Base-by-base conservation (phyloP, 805 yeast genomes). In the Citeromyces matritensis region DNA sequence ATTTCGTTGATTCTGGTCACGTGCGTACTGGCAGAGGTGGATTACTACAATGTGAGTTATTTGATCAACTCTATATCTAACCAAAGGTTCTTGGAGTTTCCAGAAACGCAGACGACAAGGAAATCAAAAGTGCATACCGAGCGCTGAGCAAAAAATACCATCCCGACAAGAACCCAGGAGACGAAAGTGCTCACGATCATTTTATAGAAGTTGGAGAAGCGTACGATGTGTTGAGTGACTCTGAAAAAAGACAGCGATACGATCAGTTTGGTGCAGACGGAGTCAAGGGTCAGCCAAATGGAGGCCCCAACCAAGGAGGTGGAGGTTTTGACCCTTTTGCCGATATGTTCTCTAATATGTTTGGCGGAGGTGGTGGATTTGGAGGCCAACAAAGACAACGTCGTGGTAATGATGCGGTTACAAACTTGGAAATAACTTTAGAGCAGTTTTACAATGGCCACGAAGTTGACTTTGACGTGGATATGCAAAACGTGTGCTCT, bases 171-270 rank as follows among this genome's bases (percentile, higher is more conserved):
- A 91, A 88, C 49, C 76, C 79, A 4, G 79, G 77, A 5, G 70
- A 77, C 42, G 84, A 82, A 6, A 78, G 68, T 19, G 94, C 96
- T 1, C 85, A 82, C 40, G 76, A 79, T 31, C 76, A 70, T 54
- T 91, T 86, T 50, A 76, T 91, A 31, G 94, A 85, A 53, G 69
- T 91, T 19, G 94, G 94, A 10, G 94, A 80, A 46, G 97, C 97
- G 0, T 88, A 88, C 51, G 95, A 85, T 34, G 80, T 84, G 9
- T 63, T 85, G 38, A 66, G 72, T 40, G 83, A 84, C 48, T 49
- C 65, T 4, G 82, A 80, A 35, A 80, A 81, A 52, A 66, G 78
- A 37, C 44, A 60, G 17, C 60, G 72, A 9, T 86, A 74, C 51
- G 94, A 86, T 51, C 59, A 61, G 30, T 80, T 60, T 44, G 98